Base-by-base conservation (phyloP, 2,329 filamentous ascomycete genomes). In the Ciborinia camelliae region DNA sequence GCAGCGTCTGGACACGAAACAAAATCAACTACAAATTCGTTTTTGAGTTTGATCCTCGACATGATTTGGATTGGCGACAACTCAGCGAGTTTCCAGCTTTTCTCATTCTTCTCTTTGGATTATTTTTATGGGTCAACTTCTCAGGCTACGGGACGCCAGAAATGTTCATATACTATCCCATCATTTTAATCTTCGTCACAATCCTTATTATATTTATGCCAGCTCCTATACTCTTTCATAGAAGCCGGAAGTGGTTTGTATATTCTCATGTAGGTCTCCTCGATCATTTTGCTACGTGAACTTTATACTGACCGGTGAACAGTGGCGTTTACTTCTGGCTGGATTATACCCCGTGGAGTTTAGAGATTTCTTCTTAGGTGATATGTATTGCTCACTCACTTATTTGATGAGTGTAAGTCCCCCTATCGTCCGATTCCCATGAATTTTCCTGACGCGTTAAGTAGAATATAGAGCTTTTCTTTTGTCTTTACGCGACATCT, bases 11-110 rank as follows among this genome's bases (percentile, higher is more conserved):
- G 92, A 86, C 87, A 7, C 81, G 80, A 60, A 87, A 89, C 75
- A 96, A 94, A 77, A 91, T 99, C 77, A 99, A 99, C 75, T 98
- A 98, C 75, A 86, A 89, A 62, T 97, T 97, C 76, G 92, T 98
- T 71, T 99, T 99, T 74, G 95, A 99, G 78, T 95, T 97, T 74
- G 93, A 98, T 79, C 88, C 89, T 62, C 84, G 94, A 65, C 87
- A 95, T 75, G 86, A 89, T 68, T 80, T 98, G 35, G 91, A 98
- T 76, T 99, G 94, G 92, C 87, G 91, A 70, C 88, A 97, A 75
- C 81, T 97, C 37, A 82, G 90, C 8, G 90, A 95, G 81, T 88
- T 98, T 68, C 93, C 95, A 2, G 90, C 90, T 70, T 88, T 96
- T 75, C 92, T 96, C 74, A 79, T 92, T 5, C 84, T 96, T 57